Conservation (phyloP, 2,329 filamentous ascomycete genomes). For the Neophaeococcomyces mojaviensis region DNA sequence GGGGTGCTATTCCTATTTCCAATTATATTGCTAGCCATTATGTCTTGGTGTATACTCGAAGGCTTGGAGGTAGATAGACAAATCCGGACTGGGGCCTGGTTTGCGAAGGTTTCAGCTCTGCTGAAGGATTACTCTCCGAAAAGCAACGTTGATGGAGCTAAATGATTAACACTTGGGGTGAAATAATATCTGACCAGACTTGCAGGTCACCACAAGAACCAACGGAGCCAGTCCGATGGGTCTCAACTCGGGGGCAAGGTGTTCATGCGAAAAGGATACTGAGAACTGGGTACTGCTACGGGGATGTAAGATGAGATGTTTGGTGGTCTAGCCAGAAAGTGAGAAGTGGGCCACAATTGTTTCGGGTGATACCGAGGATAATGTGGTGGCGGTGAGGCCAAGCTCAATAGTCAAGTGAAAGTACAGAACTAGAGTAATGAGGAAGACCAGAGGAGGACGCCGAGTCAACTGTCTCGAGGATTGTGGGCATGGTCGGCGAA, state of each 20-base stretch:
- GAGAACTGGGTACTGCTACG: background rate
- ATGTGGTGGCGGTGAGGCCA: background rate
- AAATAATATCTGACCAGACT: background rate
- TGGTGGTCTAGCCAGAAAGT: conserved; percentile 1
- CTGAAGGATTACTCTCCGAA: background rate
- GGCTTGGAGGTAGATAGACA: background rate
- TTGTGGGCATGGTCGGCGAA: background rate
- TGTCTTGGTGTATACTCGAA: conserved; percentile 1
- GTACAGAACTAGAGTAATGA: background rate
- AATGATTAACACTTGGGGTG: background rate
- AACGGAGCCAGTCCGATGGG: conserved; percentile 8
- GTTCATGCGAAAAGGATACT: conserved; percentile 1
- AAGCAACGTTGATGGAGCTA: background rate
- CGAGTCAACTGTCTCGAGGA: background rate
- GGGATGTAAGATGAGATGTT: conserved; percentile 4
- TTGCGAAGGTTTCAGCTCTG: conserved; percentile 2
- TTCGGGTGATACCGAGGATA: background rate
- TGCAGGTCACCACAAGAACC: background rate
- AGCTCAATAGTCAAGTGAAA: background rate
- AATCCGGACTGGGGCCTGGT: background rate
- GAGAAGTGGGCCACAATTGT: conserved; percentile 5
- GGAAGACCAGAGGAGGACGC: background rate
- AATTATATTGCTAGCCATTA: conserved; percentile 58
- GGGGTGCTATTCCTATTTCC: conserved; percentile 96
- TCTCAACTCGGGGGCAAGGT: conserved; percentile 1